Evolutionary conservation across 129 eudicot species (phyloP), one percentile per base, ranked within the genome.

Genomic region (Saposhnikovia divaricata): DNA sequence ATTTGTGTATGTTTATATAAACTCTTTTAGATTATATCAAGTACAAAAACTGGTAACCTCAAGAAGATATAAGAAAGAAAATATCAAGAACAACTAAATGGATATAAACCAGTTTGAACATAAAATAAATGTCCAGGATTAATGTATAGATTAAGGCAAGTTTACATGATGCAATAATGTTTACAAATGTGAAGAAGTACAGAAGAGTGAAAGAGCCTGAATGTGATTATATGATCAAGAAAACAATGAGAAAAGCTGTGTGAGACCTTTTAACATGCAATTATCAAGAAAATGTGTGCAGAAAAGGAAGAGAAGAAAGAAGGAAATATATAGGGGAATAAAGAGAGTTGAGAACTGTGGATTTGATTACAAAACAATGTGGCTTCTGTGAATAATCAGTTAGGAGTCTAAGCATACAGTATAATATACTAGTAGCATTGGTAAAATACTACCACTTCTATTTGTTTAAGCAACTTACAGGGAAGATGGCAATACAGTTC

Each of bases 251-350:
- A 37, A 9, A 76, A 51, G 79, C 28, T 10, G 47, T n/a, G 25
- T 12, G n/a, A 59, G 42, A 66, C 8, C 42, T 43, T 78, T n/a
- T 43, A 57, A 25, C 57, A 73, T 80, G 46, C 37, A 18, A 16
- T 37, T 37, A n/a, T 12, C 78, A 40, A 78, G 57, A 44, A 28
- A 82, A 83, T 80, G 81, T 75, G 66, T 73, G 57, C 66, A 55
- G 74, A 71, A 76, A 48, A 50, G 71, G 43, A 45, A 9, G 75
- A 55, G 80, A 50, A 81, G 81, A 71, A 51, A 70, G 70, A 69
- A 38, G 65, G 84, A 75, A 72, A 84, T 90, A 81, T 90, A 88
- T 86, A 85, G 43, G 31, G 31, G 45, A 69, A 28, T 42, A 27
- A 39, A 66, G 65, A 45, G 80, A 44, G 77, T 73, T n/a, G 55